These are phyloP conservation scores for Juglanconis sp. DNA, from an alignment of 2,329 filamentous ascomycete genomes.

Conservation along the genomic window DNA sequence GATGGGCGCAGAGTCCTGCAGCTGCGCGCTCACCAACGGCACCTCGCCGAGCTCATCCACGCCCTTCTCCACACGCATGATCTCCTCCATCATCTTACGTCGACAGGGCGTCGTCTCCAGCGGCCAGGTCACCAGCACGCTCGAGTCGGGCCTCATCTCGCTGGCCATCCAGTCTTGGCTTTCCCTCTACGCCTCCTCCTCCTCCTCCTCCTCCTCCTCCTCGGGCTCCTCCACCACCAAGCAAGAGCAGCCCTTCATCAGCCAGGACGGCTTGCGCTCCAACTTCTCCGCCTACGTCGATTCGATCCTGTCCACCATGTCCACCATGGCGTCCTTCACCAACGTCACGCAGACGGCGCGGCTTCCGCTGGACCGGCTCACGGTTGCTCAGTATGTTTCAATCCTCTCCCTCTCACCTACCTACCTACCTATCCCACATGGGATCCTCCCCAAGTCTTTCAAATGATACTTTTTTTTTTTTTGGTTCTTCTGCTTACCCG, in stretches of 20 bases:
- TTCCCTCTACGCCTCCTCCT: not conserved
- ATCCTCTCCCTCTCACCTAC: too few relatives aligned
- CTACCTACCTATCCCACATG: too few relatives aligned
- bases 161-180: conserved; percentile 17
- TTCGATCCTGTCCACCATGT: conserved; percentile 40
- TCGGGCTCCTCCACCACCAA: not conserved
- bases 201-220: not conserved
- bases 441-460: not conserved
- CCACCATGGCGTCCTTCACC: conserved; percentile 32
- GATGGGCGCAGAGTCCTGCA: not conserved
- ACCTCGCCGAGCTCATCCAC: not conserved
- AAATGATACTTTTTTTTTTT: not conserved
- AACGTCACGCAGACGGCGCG: conserved; percentile 17
- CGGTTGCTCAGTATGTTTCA: conserved; percentile 8
- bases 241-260: not conserved
- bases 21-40: not conserved
- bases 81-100: conserved; percentile 9
- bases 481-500: not conserved
- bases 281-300: conserved; percentile 1
- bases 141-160: conserved; percentile 15
- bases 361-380: conserved; percentile 16
- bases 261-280: not conserved
- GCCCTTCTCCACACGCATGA: conserved; percentile 14
- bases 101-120: conserved; percentile 11
- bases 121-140: not conserved